Conservation (phyloP, 768 basidiomycete species). For the Pleurotus ostreatus region DNA sequence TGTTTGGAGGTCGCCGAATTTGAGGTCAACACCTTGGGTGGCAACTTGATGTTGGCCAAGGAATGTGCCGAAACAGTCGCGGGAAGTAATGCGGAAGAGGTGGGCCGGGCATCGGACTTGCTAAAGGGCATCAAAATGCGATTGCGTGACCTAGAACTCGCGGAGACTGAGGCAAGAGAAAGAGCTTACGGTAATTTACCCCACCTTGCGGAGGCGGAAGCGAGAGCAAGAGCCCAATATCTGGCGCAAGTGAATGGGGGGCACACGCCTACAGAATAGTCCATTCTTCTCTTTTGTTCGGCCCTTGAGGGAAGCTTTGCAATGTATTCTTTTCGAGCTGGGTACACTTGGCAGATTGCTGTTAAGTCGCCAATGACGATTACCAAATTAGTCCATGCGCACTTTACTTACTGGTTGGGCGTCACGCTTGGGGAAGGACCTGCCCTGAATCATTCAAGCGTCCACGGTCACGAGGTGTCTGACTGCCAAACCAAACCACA, state of each 20-base stretch:
- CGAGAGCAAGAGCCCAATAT: neutral
- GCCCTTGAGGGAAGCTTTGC: too few relatives aligned
- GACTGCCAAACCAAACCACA: slow-evolving; percentile 10
- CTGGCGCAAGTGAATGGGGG: neutral
- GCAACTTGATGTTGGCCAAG: slow-evolving; percentile 66
- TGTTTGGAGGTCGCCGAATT: slow-evolving; percentile 80
- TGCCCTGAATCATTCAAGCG: slow-evolving; percentile 8
- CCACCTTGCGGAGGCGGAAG: neutral
- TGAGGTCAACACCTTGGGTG: slow-evolving; percentile 58
- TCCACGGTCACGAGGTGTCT: slow-evolving; percentile 10
- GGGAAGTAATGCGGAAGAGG: slow-evolving; percentile 79
- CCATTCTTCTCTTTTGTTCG: too few relatives aligned
- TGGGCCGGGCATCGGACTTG: slow-evolving; percentile 66
- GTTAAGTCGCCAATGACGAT: slow-evolving; percentile 1
- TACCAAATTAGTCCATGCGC: neutral
- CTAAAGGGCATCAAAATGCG: slow-evolving; percentile 51
- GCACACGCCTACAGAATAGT: neutral
- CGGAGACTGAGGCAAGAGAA: slow-evolving; percentile 14
- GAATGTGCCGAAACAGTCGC: slow-evolving; percentile 74
- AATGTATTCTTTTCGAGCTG: neutral
- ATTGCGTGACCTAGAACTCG: slow-evolving; percentile 22
- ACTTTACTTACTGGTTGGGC: neutral
- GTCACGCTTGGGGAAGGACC: neutral
- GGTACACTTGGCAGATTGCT: slow-evolving; percentile 1
- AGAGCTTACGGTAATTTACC: slow-evolving; percentile 1